A percentile compares a stretch with the other conserved stretches of the same genome.
Evolutionary conservation across 139 green algal species (phyloP).

Genomic region (Gonium pectorale): DNA sequence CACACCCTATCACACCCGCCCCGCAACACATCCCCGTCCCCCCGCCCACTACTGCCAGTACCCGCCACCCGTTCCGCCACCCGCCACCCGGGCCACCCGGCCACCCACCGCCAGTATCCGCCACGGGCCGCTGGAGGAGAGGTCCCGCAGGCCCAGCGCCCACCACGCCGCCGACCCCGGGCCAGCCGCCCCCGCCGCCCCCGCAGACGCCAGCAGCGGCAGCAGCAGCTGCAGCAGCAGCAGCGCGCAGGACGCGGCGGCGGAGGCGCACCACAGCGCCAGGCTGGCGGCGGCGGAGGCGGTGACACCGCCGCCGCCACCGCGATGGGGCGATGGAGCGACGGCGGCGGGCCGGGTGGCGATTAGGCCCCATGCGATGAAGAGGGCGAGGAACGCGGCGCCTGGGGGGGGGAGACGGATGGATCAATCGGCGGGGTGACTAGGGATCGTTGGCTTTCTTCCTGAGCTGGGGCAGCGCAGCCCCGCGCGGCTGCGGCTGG

Average conservation of each 20-base stretch:
- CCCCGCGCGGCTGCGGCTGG: too few relatives aligned
- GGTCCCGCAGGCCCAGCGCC: constrained; percentile 16
- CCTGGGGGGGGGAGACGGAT: neutral
- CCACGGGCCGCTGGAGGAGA: neutral
- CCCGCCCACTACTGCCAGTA: too few relatives aligned
- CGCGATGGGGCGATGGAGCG: neutral
- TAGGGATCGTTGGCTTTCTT: too few relatives aligned
- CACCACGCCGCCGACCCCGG: neutral
- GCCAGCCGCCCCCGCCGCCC: neutral
- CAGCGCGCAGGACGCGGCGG: neutral
- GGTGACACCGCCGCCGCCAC: neutral
- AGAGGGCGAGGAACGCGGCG: constrained; percentile 1
- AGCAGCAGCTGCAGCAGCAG: constrained; percentile 28
- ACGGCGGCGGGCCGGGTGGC: neutral
- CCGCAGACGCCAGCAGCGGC: neutral
- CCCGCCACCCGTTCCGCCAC: too few relatives aligned
- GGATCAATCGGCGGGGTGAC: too few relatives aligned
- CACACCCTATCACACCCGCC: too few relatives aligned
- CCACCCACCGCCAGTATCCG: constrained; percentile 5
- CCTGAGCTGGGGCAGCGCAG: too few relatives aligned
- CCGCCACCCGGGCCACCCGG: too few relatives aligned
- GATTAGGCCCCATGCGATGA: constrained; percentile 4
- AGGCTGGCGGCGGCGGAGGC: neutral
- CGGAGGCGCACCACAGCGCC: neutral
- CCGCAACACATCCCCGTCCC: too few relatives aligned